phyloP scores from a whole-genome alignment of 2,329 filamentous ascomycete genomes.

The Falciphora oryzae region DNA sequence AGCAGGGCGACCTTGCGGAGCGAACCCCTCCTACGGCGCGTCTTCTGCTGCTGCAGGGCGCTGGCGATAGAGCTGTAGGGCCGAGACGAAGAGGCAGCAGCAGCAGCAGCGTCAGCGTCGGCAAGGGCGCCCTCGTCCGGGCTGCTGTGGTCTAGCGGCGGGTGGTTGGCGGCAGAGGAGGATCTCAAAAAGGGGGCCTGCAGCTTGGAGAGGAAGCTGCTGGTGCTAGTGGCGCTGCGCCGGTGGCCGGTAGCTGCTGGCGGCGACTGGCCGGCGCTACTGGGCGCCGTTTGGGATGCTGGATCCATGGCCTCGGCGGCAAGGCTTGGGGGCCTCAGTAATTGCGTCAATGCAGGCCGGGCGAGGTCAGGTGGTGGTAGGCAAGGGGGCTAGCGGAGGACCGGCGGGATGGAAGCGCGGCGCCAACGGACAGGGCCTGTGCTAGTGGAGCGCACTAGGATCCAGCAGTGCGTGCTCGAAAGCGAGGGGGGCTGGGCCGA shows the following conservation, averaged over 20 bases:
- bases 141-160: conserved; percentile 5
- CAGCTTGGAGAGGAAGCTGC: conserved; percentile 6
- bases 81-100: conserved; percentile 1
- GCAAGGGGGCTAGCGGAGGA: background rate
- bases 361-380: background rate
- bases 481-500: background rate
- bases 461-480: background rate
- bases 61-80: conserved; percentile 15
- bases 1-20: conserved; percentile 81
- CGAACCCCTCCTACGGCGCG: conserved; percentile 72
- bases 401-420: background rate
- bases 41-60: conserved; percentile 42
- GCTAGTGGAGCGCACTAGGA: background rate
- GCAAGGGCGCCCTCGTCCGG: background rate
- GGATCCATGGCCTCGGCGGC: conserved; percentile 1
- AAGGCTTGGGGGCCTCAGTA: conserved; percentile 1
- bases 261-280: conserved; percentile 7
- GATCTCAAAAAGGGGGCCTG: conserved; percentile 8
- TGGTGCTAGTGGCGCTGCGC: conserved; percentile 3
- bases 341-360: background rate
- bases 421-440: background rate
- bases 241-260: conserved; percentile 7
- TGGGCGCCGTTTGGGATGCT: conserved; percentile 1
- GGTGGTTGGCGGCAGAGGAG: background rate
- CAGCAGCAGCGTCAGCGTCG: conserved; percentile 1